Evolutionary conservation across 2,329 filamentous ascomycete species (phyloP), one percentile per base, ranked within the genome.

Genomic region (Diaporthe sp.): DNA sequence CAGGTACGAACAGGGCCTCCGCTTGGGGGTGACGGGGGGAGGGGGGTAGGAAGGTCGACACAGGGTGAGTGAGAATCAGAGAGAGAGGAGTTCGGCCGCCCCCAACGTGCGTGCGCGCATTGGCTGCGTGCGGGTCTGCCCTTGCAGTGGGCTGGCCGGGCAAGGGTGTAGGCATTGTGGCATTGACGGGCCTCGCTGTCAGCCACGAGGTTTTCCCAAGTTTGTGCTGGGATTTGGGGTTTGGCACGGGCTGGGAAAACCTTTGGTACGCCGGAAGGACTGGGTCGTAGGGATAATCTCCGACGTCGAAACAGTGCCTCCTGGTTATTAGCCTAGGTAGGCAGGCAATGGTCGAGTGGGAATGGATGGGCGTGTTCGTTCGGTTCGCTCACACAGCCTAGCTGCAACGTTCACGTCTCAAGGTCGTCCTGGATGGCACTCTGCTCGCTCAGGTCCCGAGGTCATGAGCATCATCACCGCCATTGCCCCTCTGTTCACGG

Each of bases 401-500:
- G 65, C n/a, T 68, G 65, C 47, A 68, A 68, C 47, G 31, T 53
- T 55, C 65, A 68, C 34, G 9, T 70, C 34, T 7, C 31, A 42
- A 42, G 49, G 49, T 55, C 53, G 49, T 42, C 34, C 5, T 25
- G n/a, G 34, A 55, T 70, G 49, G 49, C 31, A 70, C 65, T 53
- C 65, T 70, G 49, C 65, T 70, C 65, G 65, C 65, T 70, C 65
- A 55, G 31, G 49, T 70, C 65, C 65, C 65, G 49, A 70, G 34
- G 65, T 53, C 34, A 68, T 53, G 47, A 42, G 5, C n/a, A 68
- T 31, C 44, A 53, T n/a, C 31, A 68, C 34, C 49, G 31, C 34
- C 34, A 28, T 25, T 37, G 65, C 49, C 49, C 65, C 65, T 70
- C 65, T 20, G 49, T 42, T 55, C 34, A 49, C 25, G 12, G 9